Base-by-base conservation (phyloP, 2,329 filamentous ascomycete genomes). In the Epichloe coenophiala region DNA sequence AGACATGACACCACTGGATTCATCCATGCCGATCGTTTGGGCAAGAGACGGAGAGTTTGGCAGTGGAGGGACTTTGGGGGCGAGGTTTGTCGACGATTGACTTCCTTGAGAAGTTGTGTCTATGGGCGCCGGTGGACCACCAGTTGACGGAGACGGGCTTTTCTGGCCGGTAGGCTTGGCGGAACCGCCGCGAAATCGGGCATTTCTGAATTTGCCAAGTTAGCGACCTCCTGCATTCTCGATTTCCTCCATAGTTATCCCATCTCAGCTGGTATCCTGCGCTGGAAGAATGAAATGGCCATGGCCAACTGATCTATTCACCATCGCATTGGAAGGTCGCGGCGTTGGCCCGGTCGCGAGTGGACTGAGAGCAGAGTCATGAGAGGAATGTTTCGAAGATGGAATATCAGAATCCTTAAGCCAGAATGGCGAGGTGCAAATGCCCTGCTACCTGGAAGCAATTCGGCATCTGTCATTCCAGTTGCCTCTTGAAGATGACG, bases 21-120 rank as follows among this genome's bases (percentile, higher is more conserved):
- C 76, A 60, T 86, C 83, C 71, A 84, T 79, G 47, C 82, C 79
- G 68, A 88, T 82, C 54, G 78, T 81, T 62, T 81, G 76, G 53
- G 80, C 72, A 51, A 84, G 72, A 42, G 80, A 81, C 51, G 81
- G 79, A 53, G 81, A 82, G 61, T 73, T 80, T 45, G 77, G 76
- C 58, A 83, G 68, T 53, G 79, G 79, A 54, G 80, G 78, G 43
- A 82, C 74, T 63, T 75, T 77, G 41, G 78, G 77, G 52, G 77
- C 75, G 55, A 76, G 60, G 59, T 64, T 77, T 47, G 70, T 64
- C 37, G 77, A 72, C 37, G 75, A 72, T 57, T 77, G 73, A 61
- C 66, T 74, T 56, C 68, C 69, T 61, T 75, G 74, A 47, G 71
- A 65, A 52, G 65, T 58, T 46, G 58, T 59, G 58, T 68, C 72